These are phyloP conservation scores for Pisolithus orientalis DNA, from an alignment of 768 basidiomycete genomes.

Conservation along the genomic window DNA sequence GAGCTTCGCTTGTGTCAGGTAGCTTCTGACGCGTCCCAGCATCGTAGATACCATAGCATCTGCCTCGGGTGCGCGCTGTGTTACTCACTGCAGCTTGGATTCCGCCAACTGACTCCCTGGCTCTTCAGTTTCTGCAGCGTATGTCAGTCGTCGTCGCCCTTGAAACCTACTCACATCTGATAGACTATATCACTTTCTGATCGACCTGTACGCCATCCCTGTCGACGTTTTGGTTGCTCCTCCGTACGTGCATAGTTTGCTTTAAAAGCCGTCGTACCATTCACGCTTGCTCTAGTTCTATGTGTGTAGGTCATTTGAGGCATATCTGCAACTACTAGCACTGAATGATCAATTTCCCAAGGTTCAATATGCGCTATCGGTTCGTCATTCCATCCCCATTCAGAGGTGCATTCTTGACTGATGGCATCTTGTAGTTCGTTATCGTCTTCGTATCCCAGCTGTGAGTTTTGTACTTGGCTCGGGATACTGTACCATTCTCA, in stretches of 20 bases:
- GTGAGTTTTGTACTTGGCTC: conserved; percentile 8
- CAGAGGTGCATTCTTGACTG: not conserved
- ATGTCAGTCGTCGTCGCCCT: not conserved
- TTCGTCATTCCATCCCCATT: conserved; percentile 1
- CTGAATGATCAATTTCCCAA: conserved; percentile 6
- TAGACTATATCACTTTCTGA: conserved; percentile 25
- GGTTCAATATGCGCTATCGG: conserved; percentile 22
- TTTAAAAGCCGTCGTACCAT: not conserved
- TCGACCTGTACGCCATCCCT: conserved; percentile 17
- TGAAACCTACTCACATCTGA: conserved; percentile 4
- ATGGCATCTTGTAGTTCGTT: conserved; percentile 12
- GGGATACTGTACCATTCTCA: not conserved
- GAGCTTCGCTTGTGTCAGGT: not conserved
- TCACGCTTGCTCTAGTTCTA: conserved; percentile 15
- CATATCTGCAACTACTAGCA: not conserved
- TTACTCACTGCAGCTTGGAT: not conserved
- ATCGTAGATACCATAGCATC: conserved; percentile 19
- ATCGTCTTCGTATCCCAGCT: conserved; percentile 21
- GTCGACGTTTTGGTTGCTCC: conserved; percentile 21
- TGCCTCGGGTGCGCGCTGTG: conserved; percentile 17
- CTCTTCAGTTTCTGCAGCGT: conserved; percentile 22
- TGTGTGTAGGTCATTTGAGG: conserved; percentile 22
- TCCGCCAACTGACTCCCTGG: conserved; percentile 4
- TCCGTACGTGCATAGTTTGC: conserved; percentile 10
- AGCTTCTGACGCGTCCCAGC: conserved; percentile 5